Evolutionary conservation across 108 stramenopile species (phyloP), one percentile per base, ranked within the genome.

Genomic region (Cylindrotheca closterium): DNA sequence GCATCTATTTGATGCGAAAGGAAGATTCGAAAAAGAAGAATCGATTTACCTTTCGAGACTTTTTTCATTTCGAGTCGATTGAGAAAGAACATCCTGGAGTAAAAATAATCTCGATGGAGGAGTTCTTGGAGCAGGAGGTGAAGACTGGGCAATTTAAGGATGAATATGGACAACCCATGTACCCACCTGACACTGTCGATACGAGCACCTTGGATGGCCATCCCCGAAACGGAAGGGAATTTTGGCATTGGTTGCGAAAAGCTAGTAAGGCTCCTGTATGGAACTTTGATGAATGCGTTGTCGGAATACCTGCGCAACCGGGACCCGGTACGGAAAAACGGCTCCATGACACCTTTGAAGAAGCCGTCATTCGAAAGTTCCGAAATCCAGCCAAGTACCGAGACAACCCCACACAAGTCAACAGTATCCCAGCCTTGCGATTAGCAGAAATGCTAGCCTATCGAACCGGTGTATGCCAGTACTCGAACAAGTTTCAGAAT

Each of bases 41-140:
- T 34, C 61, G 71, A 0, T 85, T 88, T 58, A 81, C 72, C 60
- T 92, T 89, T 60, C 65, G 68, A 12, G 88, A 92, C 47, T 92
- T 92, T 58, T 92, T 89, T 58, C 88, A 87, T 46, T 75, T 92
- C 21, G 83, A 89, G 54, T 71, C 62, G 26, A 74, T 92, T 8
- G 75, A 84, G 12, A 63, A 68, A 15, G 88, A 89, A 61, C 87
- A 83, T 47, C 68, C 81, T 24, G 83, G 85, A 19, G 66, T 97
- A 22, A 75, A 89, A 56, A 79, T 95, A 2, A 94, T 95, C 51
- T 65, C 80, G 15, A 89, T 84, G 84, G 83, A 92, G 62, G 94
- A 95, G 55, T 97, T 94, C 59, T 57, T 97, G 46, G 37, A 79
- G 54, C 71, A 77, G 3, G 79, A 87, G 63, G 84, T 70, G 3